Conservation (phyloP, 441 rosid species). For the Corymbia calophylla region DNA sequence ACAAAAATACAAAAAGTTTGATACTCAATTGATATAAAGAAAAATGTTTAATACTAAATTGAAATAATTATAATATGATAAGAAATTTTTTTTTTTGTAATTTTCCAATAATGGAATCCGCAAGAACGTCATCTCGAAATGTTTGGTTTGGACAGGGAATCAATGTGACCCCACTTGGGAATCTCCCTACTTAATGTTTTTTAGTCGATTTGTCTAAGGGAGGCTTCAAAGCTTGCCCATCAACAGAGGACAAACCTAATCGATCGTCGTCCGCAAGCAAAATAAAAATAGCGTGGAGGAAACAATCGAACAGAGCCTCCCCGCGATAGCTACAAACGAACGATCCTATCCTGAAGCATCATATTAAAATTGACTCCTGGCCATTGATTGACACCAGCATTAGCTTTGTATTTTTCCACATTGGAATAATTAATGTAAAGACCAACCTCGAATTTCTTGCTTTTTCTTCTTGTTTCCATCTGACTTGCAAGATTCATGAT, state of each 20-base stretch:
- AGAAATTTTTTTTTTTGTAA: too few relatives aligned
- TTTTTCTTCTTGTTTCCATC: not conserved
- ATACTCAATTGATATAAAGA: too few relatives aligned
- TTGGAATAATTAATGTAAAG: not conserved
- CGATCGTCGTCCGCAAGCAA: not conserved
- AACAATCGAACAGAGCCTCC: not conserved
- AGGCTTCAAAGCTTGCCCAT: not conserved
- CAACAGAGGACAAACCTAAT: not conserved
- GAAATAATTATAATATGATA: too few relatives aligned
- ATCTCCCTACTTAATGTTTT: not conserved
- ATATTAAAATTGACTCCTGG: not conserved
- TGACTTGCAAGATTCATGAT: not conserved
- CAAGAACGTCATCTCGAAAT: not conserved
- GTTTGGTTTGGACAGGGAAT: not conserved
- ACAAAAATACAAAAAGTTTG: too few relatives aligned
- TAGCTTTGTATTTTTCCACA: not conserved
- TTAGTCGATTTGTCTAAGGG: not conserved
- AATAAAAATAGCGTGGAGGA: not conserved
- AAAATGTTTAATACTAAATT: too few relatives aligned
- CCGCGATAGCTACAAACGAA: not conserved
- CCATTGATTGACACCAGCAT: not conserved
- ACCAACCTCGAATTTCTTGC: not conserved
- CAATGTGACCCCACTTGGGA: not conserved
- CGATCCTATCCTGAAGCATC: not conserved
- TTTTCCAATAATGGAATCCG: not conserved